These are phyloP conservation scores for Saccharomycopsis sp. DNA, from an alignment of 805 yeast genomes.

Conservation along the genomic window DNA sequence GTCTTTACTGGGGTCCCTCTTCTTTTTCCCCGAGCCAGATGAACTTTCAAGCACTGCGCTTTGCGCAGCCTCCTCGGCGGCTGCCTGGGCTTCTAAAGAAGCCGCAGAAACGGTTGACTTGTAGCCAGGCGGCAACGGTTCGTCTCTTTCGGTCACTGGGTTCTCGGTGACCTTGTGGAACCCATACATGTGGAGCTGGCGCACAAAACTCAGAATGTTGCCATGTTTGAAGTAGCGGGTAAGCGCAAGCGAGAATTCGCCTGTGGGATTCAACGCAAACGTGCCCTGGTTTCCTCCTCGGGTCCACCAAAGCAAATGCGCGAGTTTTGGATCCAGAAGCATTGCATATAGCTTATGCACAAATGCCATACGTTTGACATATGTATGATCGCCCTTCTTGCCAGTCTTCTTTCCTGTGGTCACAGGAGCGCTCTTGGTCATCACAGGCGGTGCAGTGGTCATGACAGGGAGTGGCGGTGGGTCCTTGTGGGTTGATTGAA, in stretches of 20 bases:
- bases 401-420: not conserved
- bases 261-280: slow-evolving; percentile 58
- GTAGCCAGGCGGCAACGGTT: not conserved
- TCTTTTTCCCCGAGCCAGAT: not conserved
- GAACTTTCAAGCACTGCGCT: not conserved
- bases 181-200: slow-evolving; percentile 95
- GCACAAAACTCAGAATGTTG: slow-evolving; percentile 85
- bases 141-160: slow-evolving; percentile 14
- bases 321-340: slow-evolving; percentile 49
- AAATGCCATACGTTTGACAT: slow-evolving; percentile 39
- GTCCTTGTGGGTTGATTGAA: not conserved
- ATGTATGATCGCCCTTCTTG: not conserved
- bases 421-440: not conserved
- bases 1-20: slow-evolving; percentile 20
- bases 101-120: slow-evolving; percentile 1
- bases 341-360: slow-evolving; percentile 58
- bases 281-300: slow-evolving; percentile 39
- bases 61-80: not conserved
- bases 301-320: slow-evolving; percentile 61
- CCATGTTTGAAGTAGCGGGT: slow-evolving; percentile 89
- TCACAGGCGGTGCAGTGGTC: not conserved
- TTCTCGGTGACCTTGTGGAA: slow-evolving; percentile 69
- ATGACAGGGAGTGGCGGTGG: not conserved
- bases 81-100: not conserved
- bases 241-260: slow-evolving; percentile 53